phyloP scores from a whole-genome alignment of 2,329 filamentous ascomycete genomes.

The Aspergillus uvarum region DNA sequence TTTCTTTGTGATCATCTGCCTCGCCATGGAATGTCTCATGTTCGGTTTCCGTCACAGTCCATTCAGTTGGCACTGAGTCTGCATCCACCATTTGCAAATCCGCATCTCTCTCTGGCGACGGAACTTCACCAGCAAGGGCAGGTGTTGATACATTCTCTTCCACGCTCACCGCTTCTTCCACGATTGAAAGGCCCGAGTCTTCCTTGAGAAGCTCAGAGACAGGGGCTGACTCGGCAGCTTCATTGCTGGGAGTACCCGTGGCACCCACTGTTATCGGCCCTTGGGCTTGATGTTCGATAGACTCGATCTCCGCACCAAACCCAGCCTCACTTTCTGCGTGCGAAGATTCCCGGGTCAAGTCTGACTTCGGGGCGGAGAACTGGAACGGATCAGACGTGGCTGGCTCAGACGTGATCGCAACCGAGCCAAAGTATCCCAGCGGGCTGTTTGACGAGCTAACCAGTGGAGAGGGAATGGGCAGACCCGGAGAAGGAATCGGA shows the following conservation, averaged over 20 bases:
- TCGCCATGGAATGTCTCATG: background rate
- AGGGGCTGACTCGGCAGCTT: background rate
- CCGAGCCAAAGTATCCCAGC: slow-evolving; percentile 34
- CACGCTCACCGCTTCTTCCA: background rate
- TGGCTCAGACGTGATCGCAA: slow-evolving; percentile 12
- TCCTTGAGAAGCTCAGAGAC: background rate
- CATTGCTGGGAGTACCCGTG: background rate
- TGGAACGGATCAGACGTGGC: slow-evolving; percentile 16
- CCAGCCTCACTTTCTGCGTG: background rate
- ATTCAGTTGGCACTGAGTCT: background rate
- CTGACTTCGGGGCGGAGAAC: background rate
- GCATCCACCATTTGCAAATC: background rate
- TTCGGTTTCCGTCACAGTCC: background rate
- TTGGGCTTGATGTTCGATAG: background rate
- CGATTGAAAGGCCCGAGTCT: background rate
- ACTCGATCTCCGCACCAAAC: background rate
- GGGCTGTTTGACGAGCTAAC: slow-evolving; percentile 26
- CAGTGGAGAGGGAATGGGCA: slow-evolving; percentile 43
- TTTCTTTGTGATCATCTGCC: background rate
- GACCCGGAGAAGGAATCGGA: slow-evolving; percentile 41
- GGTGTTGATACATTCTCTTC: background rate
- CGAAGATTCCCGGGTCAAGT: background rate
- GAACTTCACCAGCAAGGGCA: background rate
- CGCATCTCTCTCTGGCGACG: background rate
- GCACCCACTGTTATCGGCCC: background rate